Evolutionary conservation across 1,139 yeast species (phyloP), one percentile per base, ranked within the genome.

Genomic region (Magnusiomyces tetraspermus): DNA sequence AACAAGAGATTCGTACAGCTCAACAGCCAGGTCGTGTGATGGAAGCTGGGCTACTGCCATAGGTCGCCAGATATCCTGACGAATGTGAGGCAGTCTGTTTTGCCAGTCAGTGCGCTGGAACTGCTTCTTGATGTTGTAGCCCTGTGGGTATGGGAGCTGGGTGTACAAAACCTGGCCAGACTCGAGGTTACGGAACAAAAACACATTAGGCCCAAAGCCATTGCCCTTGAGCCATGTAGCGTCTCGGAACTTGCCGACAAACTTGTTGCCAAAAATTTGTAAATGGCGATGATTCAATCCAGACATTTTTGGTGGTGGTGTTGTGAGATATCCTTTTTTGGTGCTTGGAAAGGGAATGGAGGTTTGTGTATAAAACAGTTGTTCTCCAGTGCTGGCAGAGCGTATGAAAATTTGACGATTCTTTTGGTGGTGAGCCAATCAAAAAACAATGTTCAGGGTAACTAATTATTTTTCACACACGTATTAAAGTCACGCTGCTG

Each of bases 101-200:
- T 86, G 84, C 95, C 96, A 87, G 73, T 86, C 85, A 46, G 96
- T 95, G 63, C 85, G 76, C 54, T 76, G 74, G 66, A 85, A 86
- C 63, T 68, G 73, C 59, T 75, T 76, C 58, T 81, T 80, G 61
- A 87, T 82, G 67, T 89, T 90, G 59, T 80, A 80, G 59, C 79
- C 80, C 66, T 81, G 83, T 1, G 74, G 70, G 55, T 59, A 63
- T 49, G 70, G 95, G 26, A 86, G 80, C 69, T 89, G 96, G 2
- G 96, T 83, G 68, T 88, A 90, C 46, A 87, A 71, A 22, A 89
- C 94, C 71, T 90, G 97, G 5, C 97, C 97, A 42, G 85, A 77
- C 69, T 87, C 94, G 53, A 87, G 71, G 72, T 90, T 89, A 65
- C 94, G 80, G 73, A 85, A 90, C 51, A 88, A 70, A 65, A 77